Conservation (phyloP, 1,139 yeast species). For the Lizanozyma gosingica region DNA sequence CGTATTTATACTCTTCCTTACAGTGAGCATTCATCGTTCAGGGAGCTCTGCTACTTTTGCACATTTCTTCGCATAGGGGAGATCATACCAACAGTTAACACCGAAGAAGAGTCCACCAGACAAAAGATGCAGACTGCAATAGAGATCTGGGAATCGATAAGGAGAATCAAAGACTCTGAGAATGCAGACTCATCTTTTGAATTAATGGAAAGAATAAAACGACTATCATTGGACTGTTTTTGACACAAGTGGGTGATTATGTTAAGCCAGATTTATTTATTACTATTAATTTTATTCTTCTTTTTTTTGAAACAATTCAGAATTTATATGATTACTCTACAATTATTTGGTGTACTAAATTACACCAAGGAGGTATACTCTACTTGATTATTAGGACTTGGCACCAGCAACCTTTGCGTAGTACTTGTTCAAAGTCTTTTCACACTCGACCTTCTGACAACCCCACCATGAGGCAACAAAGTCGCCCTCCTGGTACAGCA, state of each 20-base stretch:
- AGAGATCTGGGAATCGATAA: slow-evolving; percentile 27
- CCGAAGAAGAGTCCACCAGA: slow-evolving; percentile 26
- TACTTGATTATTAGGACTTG: not conserved
- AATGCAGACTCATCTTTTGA: no score
- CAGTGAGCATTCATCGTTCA: slow-evolving; percentile 86
- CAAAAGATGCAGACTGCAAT: slow-evolving; percentile 40
- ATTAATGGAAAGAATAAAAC: no score
- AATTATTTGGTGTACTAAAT: no score
- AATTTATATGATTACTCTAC: no score
- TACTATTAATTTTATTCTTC: no score
- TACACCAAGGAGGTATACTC: no score
- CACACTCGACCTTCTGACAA: not conserved
- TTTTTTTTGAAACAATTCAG: no score
- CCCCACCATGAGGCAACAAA: not conserved
- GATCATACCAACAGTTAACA: slow-evolving; percentile 77
- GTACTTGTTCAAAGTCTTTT: not conserved
- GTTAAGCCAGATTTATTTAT: no score
- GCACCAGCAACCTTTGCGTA: not conserved
- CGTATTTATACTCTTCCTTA: slow-evolving; percentile 69
- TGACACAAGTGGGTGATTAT: no score
- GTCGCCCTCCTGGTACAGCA: not conserved
- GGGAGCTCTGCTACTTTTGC: slow-evolving; percentile 65
- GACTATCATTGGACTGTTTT: not conserved
- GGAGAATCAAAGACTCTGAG: not conserved
- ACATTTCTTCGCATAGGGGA: slow-evolving; percentile 37